phyloP scores from a whole-genome alignment of 2,329 filamentous ascomycete genomes.

The Atkinsonella hypoxylon region DNA sequence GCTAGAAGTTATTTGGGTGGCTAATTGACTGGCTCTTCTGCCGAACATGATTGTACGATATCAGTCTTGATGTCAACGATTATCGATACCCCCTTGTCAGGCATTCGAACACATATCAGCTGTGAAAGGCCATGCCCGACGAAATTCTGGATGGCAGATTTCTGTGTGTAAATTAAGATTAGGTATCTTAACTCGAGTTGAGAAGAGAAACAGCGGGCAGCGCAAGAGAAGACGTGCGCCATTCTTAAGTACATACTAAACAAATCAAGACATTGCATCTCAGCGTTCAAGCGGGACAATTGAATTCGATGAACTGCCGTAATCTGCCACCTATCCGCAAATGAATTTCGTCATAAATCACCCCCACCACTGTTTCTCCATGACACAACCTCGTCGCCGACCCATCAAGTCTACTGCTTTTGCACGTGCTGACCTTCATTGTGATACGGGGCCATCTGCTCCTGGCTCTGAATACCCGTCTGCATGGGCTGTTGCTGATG shows the following conservation, averaged over 20 bases:
- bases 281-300: background rate
- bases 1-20: conserved; percentile 4
- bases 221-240: too few relatives aligned
- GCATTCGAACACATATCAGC: background rate
- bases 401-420: background rate
- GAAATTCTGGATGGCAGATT: background rate
- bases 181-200: background rate
- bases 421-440: background rate
- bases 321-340: too few relatives aligned
- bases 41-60: background rate
- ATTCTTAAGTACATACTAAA: background rate
- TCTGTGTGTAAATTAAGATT: background rate
- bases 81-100: background rate
- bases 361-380: background rate
- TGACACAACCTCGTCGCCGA: background rate
- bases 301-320: too few relatives aligned
- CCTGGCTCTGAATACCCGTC: background rate
- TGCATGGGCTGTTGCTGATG: background rate
- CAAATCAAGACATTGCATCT: background rate
- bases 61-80: conserved; percentile 1
- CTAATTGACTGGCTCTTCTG: conserved; percentile 1
- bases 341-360: too few relatives aligned
- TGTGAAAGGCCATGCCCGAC: background rate
- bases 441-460: background rate
- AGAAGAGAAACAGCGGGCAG: background rate